A percentile compares a stretch with the other conserved stretches of the same genome.
Conservation (phyloP, 2,329 filamentous ascomycete species). For the Aspergillus floridensis region DNA sequence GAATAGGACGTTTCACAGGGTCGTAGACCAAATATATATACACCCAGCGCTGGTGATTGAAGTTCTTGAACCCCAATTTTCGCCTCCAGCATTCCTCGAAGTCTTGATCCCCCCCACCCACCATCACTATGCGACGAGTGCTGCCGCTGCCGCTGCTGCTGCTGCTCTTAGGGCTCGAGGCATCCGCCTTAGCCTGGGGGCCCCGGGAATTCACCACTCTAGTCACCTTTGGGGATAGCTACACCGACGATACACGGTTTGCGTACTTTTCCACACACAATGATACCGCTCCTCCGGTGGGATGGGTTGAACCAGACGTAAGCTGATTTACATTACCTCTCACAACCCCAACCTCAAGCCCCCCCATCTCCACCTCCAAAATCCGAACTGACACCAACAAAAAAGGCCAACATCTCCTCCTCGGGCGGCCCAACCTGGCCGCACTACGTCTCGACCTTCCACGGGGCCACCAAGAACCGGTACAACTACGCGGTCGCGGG, state of each 20-base stretch:
- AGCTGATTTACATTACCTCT: constrained; percentile 27
- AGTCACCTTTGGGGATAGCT: constrained; percentile 72
- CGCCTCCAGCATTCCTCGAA: not conserved
- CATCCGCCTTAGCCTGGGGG: not conserved
- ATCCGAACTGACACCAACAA: not conserved
- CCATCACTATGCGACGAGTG: not conserved
- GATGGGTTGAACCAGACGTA: constrained; percentile 32
- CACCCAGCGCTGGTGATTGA: not conserved
- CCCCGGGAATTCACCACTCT: constrained; percentile 29
- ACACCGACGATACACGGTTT: constrained; percentile 60
- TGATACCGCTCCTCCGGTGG: not conserved
- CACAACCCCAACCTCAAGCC: not conserved
- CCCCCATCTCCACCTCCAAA: not conserved
- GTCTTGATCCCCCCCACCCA: not conserved
- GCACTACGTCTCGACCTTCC: constrained; percentile 55
- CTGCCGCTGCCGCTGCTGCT: not conserved
- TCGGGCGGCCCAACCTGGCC: constrained; percentile 68
- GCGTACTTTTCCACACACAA: constrained; percentile 36
- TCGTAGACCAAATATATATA: not conserved
- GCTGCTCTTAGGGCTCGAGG: not conserved
- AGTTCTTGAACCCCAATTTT: not conserved
- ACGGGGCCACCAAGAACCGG: constrained; percentile 51
- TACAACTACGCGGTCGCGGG: constrained; percentile 71
- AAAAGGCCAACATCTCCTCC: constrained; percentile 51
- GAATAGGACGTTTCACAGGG: too few species aligned